Base-by-base conservation (phyloP, 2,329 filamentous ascomycete genomes). In the Neofusicoccum kwambonambiense region DNA sequence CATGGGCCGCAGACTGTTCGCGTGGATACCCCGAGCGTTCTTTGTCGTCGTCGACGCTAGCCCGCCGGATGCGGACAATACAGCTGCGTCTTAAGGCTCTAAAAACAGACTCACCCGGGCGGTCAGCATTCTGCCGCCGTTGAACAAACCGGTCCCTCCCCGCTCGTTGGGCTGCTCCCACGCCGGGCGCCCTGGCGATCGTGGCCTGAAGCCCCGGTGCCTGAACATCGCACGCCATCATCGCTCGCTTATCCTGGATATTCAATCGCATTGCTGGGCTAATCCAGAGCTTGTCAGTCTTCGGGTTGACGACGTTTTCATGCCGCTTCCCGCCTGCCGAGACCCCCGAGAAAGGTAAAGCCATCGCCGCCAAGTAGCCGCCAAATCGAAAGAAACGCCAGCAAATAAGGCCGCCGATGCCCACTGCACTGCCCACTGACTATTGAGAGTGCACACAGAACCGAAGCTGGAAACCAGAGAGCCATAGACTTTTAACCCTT, bases 401-500 rank as follows among this genome's bases (percentile, higher is more conserved):
- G 56, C 56, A 60, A 60, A 57, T 31, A 22, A 60, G 56, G 56
- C 56, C 56, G 56, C 56, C 56, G 41, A 60, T 60, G 54, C 41
- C 22, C 54, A 35, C 54, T 58, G 39, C 31, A 47, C 56, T 47
- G 42, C 34, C 44, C 41, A 37, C 50, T 17, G 34, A 37, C 56
- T 60, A 47, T 60, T 60, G 22, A 22, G 27, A 60, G 56, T 47
- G 56, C 56, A 60, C 42, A 60, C 56, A 47, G 41, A 60, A 47
- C 56, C 56, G 56, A 60, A 60, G 56, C 56, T 60, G 56, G 41
- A 60, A 47, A 19, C 56, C 42, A 47, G 42, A 52, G 15, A 60
- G 42, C 56, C 56, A 47, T 52, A 65, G 47, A 65, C 63, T 65
- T 65, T 65, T 65, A 52, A 41, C 63, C 63, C 34, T 47, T 34